phyloP scores from a whole-genome alignment of 148 eudicot species.

The Fagopyrum tataricum region DNA sequence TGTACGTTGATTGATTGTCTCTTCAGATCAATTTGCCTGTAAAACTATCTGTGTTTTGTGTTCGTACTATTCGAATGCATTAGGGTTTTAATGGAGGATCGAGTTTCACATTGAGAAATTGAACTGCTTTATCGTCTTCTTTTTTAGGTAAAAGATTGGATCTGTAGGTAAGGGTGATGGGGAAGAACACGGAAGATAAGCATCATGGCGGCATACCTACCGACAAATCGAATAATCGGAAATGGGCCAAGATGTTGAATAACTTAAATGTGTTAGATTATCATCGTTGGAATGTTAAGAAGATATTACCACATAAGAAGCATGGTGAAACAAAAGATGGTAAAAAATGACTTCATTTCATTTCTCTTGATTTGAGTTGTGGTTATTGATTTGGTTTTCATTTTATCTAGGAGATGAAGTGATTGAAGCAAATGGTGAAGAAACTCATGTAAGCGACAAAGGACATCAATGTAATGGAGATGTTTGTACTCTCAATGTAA shows the following conservation, averaged over 20 bases:
- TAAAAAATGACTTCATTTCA: not conserved
- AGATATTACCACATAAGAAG: slow-evolving; percentile 37
- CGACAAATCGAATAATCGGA: slow-evolving; percentile 32
- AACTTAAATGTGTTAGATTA: slow-evolving; percentile 37
- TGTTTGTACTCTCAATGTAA: slow-evolving; percentile 6
- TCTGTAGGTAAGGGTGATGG: slow-evolving; percentile 20
- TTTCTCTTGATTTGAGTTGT: not conserved
- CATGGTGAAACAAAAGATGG: slow-evolving; percentile 16
- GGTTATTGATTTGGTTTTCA: not conserved
- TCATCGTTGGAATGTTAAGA: slow-evolving; percentile 52
- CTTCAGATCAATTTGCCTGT: not conserved
- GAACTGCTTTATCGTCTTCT: not conserved
- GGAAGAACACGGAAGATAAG: slow-evolving; percentile 29
- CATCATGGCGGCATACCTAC: slow-evolving; percentile 13
- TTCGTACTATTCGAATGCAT: not conserved
- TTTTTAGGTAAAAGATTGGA: not conserved
- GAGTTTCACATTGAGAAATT: no score
- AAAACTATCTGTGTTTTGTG: not conserved
- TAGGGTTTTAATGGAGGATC: not conserved
- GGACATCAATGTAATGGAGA: not conserved
- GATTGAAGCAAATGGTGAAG: not conserved
- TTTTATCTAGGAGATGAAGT: not conserved
- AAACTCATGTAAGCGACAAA: not conserved
- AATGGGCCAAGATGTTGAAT: slow-evolving; percentile 37
- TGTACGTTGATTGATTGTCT: not conserved